Evolutionary conservation across 2,329 filamentous ascomycete species (phyloP).

Genomic region (Monilinia fructicola): DNA sequence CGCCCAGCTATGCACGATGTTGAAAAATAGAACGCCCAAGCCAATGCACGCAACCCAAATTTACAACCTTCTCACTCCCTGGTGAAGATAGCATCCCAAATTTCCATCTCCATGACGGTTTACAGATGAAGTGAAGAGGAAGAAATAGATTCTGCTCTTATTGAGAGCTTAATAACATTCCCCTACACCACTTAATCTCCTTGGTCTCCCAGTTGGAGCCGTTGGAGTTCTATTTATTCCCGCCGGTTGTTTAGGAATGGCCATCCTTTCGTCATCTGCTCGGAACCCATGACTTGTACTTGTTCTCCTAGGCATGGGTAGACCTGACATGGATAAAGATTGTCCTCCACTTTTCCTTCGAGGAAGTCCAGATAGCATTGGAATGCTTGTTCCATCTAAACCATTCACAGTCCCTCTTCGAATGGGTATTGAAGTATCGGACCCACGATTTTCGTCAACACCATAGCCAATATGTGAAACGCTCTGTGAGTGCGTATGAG

Average conservation of each 20-base stretch:
- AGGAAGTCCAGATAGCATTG: constrained; percentile 47
- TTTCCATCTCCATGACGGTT: constrained; percentile 29
- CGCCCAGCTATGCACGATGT: constrained; percentile 19
- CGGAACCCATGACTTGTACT: constrained; percentile 35
- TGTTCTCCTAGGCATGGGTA: constrained; percentile 31
- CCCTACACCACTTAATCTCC: constrained; percentile 54
- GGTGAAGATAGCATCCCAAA: constrained; percentile 2
- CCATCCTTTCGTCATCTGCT: constrained; percentile 32
- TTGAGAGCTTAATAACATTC: constrained; percentile 51
- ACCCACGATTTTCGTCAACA: constrained; percentile 35
- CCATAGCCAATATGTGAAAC: constrained; percentile 37
- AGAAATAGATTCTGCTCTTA: background rate
- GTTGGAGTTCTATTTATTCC: background rate
- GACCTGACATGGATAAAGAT: constrained; percentile 30
- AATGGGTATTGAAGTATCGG: constrained; percentile 43
- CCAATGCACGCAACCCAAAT: constrained; percentile 30
- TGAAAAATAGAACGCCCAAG: constrained; percentile 26
- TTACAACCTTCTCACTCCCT: constrained; percentile 1
- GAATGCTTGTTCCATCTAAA: constrained; percentile 47
- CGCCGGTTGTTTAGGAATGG: constrained; percentile 31
- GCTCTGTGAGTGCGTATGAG: constrained; percentile 41
- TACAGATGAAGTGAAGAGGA: constrained; percentile 22
- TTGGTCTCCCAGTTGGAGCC: constrained; percentile 36
- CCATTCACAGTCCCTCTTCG: constrained; percentile 45
- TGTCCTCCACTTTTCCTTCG: constrained; percentile 52